These are phyloP conservation scores for Colletotrichum salicis DNA, from an alignment of 2,329 filamentous ascomycete species.

Conservation along the genomic window DNA sequence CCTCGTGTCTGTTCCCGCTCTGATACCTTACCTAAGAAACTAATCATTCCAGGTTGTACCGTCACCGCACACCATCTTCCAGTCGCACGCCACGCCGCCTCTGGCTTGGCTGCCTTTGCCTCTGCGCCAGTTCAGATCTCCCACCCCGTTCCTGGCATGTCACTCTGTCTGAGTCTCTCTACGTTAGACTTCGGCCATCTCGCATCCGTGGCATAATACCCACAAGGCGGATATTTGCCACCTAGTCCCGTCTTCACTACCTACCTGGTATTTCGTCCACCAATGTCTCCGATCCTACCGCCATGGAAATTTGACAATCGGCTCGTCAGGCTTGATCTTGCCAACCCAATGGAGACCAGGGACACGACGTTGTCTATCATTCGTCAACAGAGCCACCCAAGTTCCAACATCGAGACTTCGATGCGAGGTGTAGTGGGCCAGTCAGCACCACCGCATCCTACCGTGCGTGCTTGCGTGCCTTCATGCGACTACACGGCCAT, in stretches of 20 bases:
- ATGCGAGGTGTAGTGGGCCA: background rate
- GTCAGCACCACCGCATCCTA: conserved; percentile 3
- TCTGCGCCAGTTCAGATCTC: background rate
- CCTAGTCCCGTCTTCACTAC: background rate
- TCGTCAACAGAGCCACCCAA: background rate
- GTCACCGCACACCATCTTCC: conserved; percentile 3
- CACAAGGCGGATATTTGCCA: background rate
- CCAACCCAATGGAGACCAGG: background rate
- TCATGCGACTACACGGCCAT: background rate
- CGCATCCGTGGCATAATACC: background rate
- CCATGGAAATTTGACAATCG: background rate
- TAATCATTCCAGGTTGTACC: background rate
- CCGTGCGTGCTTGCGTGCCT: background rate
- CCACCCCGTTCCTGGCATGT: background rate
- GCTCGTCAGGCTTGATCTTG: background rate
- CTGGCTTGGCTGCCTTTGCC: background rate
- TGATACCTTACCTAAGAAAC: too few species aligned
- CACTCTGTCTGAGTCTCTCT: background rate
- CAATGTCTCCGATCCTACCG: conserved; percentile 6
- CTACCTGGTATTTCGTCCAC: background rate
- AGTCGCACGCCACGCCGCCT: conserved; percentile 8
- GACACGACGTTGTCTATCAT: background rate
- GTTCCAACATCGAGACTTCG: background rate
- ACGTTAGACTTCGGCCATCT: background rate
- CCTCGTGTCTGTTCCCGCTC: background rate